phyloP scores from a whole-genome alignment of 768 basidiomycete species.

The Suillus brevipes region DNA sequence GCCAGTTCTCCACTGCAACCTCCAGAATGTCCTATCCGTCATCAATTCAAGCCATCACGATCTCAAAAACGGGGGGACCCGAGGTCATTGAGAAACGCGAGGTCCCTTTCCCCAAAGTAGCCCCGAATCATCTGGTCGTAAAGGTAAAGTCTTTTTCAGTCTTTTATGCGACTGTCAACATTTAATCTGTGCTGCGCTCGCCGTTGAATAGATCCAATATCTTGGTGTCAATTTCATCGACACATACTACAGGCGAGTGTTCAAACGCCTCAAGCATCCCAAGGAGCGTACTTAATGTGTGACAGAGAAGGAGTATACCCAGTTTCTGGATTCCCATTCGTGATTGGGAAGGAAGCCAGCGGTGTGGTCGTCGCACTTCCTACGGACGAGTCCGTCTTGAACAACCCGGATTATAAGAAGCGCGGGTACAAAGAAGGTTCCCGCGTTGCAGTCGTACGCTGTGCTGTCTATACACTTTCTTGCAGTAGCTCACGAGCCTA shows the following conservation, averaged over 20 bases:
- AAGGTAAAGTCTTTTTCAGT: slow-evolving; percentile 24
- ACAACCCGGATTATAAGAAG: slow-evolving; percentile 61
- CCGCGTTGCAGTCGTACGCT: slow-evolving; percentile 66
- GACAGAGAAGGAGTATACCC: slow-evolving; percentile 68
- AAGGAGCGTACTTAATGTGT: not conserved
- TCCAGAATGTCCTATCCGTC: slow-evolving; percentile 54
- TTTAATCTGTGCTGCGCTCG: not conserved
- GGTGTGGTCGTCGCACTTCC: slow-evolving; percentile 79
- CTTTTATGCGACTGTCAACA: not conserved
- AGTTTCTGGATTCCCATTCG: slow-evolving; percentile 54
- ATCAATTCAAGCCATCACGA: slow-evolving; percentile 70
- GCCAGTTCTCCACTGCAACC: slow-evolving; percentile 31
- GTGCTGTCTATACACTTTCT: not conserved
- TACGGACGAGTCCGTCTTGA: slow-evolving; percentile 57
- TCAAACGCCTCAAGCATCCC: slow-evolving; percentile 17
- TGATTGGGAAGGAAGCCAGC: slow-evolving; percentile 76
- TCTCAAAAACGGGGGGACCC: slow-evolving; percentile 69
- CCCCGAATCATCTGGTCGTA: slow-evolving; percentile 57
- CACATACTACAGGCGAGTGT: slow-evolving; percentile 69
- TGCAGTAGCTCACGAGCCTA: not conserved
- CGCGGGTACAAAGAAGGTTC: slow-evolving; percentile 68
- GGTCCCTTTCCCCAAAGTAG: slow-evolving; percentile 66
- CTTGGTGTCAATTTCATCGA: slow-evolving; percentile 88
- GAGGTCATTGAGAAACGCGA: slow-evolving; percentile 73
- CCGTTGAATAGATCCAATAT: slow-evolving; percentile 57